phyloP scores from a whole-genome alignment of 2,329 filamentous ascomycete genomes.

The Alternaria novae-zelandiae region DNA sequence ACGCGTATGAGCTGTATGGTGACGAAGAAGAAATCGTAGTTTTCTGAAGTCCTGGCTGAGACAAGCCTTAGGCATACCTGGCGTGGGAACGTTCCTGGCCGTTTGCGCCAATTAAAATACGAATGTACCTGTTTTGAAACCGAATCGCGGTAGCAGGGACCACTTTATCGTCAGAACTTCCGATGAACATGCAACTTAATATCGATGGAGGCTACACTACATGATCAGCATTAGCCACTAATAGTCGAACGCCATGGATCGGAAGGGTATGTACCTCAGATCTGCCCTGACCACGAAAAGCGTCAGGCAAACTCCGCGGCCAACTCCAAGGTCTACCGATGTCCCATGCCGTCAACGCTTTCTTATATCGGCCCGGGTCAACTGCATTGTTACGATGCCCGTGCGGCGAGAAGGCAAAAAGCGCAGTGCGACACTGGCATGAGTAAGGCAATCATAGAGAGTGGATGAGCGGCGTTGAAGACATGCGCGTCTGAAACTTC shows the following conservation, averaged over 20 bases:
- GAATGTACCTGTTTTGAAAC: neutral
- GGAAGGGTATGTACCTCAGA: neutral
- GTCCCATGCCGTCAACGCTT: neutral
- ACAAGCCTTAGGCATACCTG: neutral
- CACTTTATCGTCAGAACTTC: conserved; percentile 5
- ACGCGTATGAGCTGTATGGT: conserved; percentile 34
- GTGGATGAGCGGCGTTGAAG: neutral
- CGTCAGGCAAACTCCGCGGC: neutral
- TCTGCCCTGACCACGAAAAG: conserved; percentile 11
- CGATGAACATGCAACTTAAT: conserved; percentile 7
- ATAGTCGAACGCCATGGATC: neutral
- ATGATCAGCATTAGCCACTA: conserved; percentile 3
- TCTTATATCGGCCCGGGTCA: neutral
- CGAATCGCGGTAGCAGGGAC: neutral
- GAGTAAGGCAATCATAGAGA: neutral
- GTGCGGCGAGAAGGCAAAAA: neutral
- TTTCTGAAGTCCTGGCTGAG: conserved; percentile 15
- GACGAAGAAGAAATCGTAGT: conserved; percentile 20
- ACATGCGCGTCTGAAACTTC: conserved; percentile 14
- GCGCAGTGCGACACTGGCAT: conserved; percentile 10
- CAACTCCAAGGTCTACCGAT: neutral
- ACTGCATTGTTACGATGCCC: neutral
- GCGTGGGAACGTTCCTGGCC: neutral
- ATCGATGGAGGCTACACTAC: conserved; percentile 10
- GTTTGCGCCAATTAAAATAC: conserved; percentile 1